Conservation (phyloP, 345 rosid genomes). For the Gossypium stocksii region DNA sequence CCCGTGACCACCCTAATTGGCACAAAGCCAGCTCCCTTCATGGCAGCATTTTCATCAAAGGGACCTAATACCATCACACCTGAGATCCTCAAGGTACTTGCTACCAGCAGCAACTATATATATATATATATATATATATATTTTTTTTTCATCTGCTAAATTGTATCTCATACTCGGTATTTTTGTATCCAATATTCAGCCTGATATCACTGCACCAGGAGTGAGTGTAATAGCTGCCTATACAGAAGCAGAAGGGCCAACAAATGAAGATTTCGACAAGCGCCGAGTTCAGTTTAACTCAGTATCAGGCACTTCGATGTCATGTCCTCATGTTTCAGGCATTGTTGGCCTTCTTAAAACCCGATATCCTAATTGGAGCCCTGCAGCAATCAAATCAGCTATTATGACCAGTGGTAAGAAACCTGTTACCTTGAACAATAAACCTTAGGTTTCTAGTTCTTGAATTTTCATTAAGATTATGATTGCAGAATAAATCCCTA, state of each 20-base stretch:
- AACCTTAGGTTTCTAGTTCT: background rate
- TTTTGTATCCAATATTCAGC: slow-evolving; percentile 30
- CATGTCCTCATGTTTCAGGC: slow-evolving; percentile 86
- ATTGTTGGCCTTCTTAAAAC: slow-evolving; percentile 69
- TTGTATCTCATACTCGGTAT: background rate
- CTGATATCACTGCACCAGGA: slow-evolving; percentile 86
- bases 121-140: too few species aligned
- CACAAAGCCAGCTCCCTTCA: slow-evolving; percentile 55
- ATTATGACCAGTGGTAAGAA: slow-evolving; percentile 69
- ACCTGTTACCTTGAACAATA: background rate
- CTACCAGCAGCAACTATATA: background rate
- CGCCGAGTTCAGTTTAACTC: slow-evolving; percentile 52
- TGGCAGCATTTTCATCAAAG: slow-evolving; percentile 77
- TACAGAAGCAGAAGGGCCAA: slow-evolving; percentile 54
- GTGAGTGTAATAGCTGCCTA: slow-evolving; percentile 75
- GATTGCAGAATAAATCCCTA: background rate
- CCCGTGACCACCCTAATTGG: slow-evolving; percentile 36
- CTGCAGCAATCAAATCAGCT: slow-evolving; percentile 81
- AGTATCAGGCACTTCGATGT: slow-evolving; percentile 81
- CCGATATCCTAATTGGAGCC: slow-evolving; percentile 73
- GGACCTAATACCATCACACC: slow-evolving; percentile 69
- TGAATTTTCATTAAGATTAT: background rate
- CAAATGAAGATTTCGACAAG: slow-evolving; percentile 42
- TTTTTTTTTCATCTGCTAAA: background rate
- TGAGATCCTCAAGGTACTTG: slow-evolving; percentile 54